phyloP scores from a whole-genome alignment of 805 yeast genomes.

The Starmerella floricola region DNA sequence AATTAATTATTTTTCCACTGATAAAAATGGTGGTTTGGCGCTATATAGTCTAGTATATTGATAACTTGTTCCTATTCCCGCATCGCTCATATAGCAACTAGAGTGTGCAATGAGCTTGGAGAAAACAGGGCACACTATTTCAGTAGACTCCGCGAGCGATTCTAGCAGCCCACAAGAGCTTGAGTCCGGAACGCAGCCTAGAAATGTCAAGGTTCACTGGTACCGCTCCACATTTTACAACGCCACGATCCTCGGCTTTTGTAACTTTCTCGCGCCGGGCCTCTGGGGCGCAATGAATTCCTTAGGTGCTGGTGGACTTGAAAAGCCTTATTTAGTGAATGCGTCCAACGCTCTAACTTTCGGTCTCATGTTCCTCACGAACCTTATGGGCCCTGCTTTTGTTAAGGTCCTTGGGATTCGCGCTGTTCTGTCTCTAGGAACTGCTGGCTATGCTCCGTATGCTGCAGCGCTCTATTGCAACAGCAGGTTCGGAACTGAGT shows the following conservation, averaged over 20 bases:
- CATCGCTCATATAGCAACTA: too few species aligned
- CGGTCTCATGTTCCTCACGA: constrained; percentile 19
- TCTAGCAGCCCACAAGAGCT: too few species aligned
- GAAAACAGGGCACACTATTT: too few species aligned
- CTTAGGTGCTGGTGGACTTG: constrained; percentile 21
- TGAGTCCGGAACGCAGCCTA: too few species aligned
- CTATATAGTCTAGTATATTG: too few species aligned
- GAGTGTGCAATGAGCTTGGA: too few species aligned
- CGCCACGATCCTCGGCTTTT: constrained; percentile 17
- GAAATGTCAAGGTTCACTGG: constrained; percentile 8
- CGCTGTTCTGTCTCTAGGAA: constrained; percentile 16
- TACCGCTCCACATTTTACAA: constrained; percentile 18
- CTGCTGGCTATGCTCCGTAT: constrained; percentile 22
- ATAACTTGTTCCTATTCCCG: too few species aligned
- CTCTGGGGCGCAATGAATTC: constrained; percentile 23
- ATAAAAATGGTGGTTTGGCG: too few species aligned
- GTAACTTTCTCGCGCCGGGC: constrained; percentile 23
- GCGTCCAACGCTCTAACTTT: constrained; percentile 20
- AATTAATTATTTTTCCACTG: too few species aligned
- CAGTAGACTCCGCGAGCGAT: too few species aligned
- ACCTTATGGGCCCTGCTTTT: constrained; percentile 13
- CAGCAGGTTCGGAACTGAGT: constrained; percentile 18
- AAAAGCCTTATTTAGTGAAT: constrained; percentile 19
- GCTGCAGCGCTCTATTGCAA: constrained; percentile 22
- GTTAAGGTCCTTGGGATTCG: constrained; percentile 17